phyloP scores from a whole-genome alignment of 345 rosid genomes.

The Balakata baccata region DNA sequence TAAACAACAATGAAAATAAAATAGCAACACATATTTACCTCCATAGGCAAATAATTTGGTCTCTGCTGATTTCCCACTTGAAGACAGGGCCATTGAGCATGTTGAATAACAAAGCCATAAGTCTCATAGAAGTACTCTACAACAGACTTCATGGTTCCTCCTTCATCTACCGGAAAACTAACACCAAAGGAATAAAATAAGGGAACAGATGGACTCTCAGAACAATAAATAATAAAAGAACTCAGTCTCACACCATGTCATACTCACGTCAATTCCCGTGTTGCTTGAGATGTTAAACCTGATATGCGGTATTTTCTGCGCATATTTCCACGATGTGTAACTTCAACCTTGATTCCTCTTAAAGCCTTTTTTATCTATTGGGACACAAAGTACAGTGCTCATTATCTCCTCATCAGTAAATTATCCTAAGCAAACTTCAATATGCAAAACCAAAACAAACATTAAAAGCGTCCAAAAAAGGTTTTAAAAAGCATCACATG shows the following conservation, averaged over 20 bases:
- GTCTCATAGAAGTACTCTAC: conserved; percentile 82
- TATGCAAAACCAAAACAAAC: neutral
- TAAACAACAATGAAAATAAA: neutral
- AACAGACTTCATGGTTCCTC: conserved; percentile 83
- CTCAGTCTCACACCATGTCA: neutral
- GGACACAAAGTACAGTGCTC: neutral
- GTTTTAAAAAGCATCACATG: no score
- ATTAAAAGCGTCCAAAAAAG: neutral
- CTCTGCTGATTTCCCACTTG: conserved; percentile 93
- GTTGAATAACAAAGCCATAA: conserved; percentile 69
- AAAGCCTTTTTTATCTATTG: conserved; percentile 82
- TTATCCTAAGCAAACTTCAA: neutral
- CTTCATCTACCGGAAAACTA: conserved; percentile 87
- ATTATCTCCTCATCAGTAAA: neutral
- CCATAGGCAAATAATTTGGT: conserved; percentile 94
- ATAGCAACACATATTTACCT: conserved; percentile 39
- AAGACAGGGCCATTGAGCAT: conserved; percentile 79
- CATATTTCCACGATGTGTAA: conserved; percentile 93
- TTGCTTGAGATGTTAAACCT: conserved; percentile 84
- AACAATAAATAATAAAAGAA: neutral
- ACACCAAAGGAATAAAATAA: neutral
- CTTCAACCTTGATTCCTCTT: conserved; percentile 89
- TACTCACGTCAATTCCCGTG: conserved; percentile 82
- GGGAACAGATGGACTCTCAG: neutral
- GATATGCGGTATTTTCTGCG: conserved; percentile 91